Base-by-base conservation (phyloP, 139 green algal genomes). In the Penium margaritaceum region DNA sequence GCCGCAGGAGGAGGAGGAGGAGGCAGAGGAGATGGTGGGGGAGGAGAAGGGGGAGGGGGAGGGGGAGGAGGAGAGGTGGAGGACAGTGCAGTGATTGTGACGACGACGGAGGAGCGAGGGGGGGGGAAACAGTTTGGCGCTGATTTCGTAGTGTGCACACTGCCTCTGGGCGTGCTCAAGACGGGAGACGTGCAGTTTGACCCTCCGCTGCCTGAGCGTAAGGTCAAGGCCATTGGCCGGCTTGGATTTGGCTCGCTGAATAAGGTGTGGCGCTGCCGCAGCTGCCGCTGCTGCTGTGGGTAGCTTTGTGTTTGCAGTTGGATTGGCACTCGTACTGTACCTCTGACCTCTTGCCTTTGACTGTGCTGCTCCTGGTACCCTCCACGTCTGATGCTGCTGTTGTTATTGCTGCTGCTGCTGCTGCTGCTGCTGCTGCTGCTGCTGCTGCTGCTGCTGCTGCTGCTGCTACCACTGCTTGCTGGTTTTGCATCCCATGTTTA, bases 181-280 rank as follows among this genome's bases (percentile, higher is more conserved):
- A 32, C 32, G 33, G 70, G 68, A 53, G 41, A 17, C 7, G 36
- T 84, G 0, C 2, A 36, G 1, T 98, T 98, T 79, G 61, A 85
- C 7, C 94, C 94, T 2, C 81, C 85, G 0, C 84, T 98, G 55
- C 87, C 92, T 1, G 7, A 76, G 27, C 53, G 83, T 37, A 98
- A 98, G 86, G 70, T 55, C 14, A 65, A 71, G 1, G 90, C 92
- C 30, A 97, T 98, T 35, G 33, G 83, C 15, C 83, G 87, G 9
- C 73, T 98, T 19, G 91, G 91, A 27, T 94, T 95, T 65, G 89
- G 89, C 21, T 36, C 85, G 4, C 76, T 95, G 32, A 94, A 95
- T 85, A 95, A 95, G 70, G 57, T 58, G 60, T n/a, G 47, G 30
- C 39, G 75, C 14, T n/a, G n/a, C n/a, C n/a, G n/a, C n/a, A n/a